Conservation (phyloP, 2,329 filamentous ascomycete genomes). For the Zopfia rhizophila region DNA sequence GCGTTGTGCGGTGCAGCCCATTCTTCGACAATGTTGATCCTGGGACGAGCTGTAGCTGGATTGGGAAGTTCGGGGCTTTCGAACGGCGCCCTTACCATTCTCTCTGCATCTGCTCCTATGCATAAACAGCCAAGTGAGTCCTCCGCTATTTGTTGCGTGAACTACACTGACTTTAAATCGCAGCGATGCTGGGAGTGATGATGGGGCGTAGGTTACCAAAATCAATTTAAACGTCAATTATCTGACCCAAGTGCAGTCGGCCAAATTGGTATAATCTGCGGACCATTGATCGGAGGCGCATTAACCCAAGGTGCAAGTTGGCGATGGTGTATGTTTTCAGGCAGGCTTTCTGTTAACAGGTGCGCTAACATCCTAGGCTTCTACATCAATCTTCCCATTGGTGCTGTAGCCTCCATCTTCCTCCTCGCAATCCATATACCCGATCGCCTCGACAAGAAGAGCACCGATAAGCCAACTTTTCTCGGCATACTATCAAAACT, state of each 20-base stretch:
- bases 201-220: neutral
- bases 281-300: constrained; percentile 12
- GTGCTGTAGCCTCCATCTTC: constrained; percentile 40
- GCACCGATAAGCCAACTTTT: neutral
- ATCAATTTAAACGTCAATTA: neutral
- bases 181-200: neutral
- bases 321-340: constrained; percentile 14
- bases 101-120: constrained; percentile 5
- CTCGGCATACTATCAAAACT: no score
- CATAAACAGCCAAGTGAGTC: constrained; percentile 8
- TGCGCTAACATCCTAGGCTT: constrained; percentile 20
- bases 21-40: constrained; percentile 13
- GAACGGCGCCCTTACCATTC: constrained; percentile 11
- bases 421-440: no score
- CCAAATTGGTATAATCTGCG: constrained; percentile 5
- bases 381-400: constrained; percentile 60
- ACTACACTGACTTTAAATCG: neutral
- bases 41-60: constrained; percentile 12
- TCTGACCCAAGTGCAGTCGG: constrained; percentile 1
- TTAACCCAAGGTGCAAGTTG: constrained; percentile 12
- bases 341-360: no score
- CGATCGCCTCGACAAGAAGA: no score
- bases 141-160: neutral
- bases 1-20: constrained; percentile 6
- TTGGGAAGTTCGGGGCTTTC: constrained; percentile 12